Conservation (phyloP, 768 basidiomycete species). For the Pulveroboletus sp. region DNA sequence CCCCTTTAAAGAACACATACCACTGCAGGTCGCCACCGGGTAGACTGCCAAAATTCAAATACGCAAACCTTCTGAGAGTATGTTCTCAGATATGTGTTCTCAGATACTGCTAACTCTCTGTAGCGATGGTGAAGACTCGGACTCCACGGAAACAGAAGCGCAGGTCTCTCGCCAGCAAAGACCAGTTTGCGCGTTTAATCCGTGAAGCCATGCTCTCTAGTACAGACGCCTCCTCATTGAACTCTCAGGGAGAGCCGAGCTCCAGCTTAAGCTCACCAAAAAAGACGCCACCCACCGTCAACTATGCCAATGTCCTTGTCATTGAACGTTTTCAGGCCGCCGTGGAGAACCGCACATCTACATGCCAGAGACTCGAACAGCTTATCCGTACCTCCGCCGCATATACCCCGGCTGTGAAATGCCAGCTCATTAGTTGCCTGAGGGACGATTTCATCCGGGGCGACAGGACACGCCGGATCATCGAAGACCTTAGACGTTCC, state of each 20-base stretch:
- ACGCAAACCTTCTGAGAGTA: conserved; percentile 1
- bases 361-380: conserved; percentile 28
- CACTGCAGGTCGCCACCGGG: neutral
- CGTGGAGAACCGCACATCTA: conserved; percentile 24
- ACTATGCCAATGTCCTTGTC: conserved; percentile 25
- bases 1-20: neutral
- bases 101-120: neutral
- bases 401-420: conserved; percentile 19
- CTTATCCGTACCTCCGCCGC: conserved; percentile 22
- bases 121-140: conserved; percentile 15
- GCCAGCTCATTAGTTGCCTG: conserved; percentile 18
- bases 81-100: neutral
- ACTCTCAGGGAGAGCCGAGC: conserved; percentile 4
- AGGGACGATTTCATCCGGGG: conserved; percentile 26
- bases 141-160: conserved; percentile 25
- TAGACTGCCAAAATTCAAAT: neutral
- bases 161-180: conserved; percentile 21
- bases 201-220: conserved; percentile 14
- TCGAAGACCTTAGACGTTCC: conserved; percentile 25
- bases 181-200: conserved; percentile 22
- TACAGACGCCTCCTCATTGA: neutral
- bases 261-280: conserved; percentile 2
- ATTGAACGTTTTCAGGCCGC: conserved; percentile 29
- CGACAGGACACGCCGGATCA: conserved; percentile 23
- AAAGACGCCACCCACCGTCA: conserved; percentile 3